A percentile compares a stretch with the other conserved stretches of the same genome.
Conservation (phyloP, 768 basidiomycete genomes). For the Amanita phalloides region DNA sequence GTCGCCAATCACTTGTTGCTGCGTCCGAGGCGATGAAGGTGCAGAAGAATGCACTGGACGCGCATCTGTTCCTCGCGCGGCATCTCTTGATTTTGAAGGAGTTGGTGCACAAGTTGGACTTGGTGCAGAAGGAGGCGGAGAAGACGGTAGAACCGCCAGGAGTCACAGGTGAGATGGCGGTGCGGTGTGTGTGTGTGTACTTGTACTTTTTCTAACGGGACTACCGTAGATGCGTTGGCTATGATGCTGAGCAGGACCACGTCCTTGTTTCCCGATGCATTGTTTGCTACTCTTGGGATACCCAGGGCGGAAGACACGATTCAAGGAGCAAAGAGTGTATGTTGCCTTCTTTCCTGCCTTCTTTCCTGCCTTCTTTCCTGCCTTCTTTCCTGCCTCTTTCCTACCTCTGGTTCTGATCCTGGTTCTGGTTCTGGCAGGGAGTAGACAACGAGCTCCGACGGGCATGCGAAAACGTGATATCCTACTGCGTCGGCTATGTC, state of each 20-base stretch:
- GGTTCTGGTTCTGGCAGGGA: not conserved
- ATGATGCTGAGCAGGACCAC: conserved; percentile 53
- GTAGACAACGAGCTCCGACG: conserved; percentile 69
- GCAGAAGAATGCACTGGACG: conserved; percentile 48
- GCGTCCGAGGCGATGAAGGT: conserved; percentile 57
- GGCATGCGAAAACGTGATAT: conserved; percentile 80
- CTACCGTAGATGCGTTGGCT: conserved; percentile 38
- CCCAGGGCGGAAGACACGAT: conserved; percentile 50
- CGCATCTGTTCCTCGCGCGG: conserved; percentile 78
- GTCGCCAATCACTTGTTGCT: conserved; percentile 67
- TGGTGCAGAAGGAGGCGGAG: conserved; percentile 39
- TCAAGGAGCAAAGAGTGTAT: conserved; percentile 63
- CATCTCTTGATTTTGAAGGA: conserved; percentile 91
- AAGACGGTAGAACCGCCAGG: conserved; percentile 17
- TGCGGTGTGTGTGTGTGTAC: not conserved
- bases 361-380: not conserved
- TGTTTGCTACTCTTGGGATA: conserved; percentile 65
- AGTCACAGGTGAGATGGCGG: conserved; percentile 39
- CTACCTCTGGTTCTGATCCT: not conserved
- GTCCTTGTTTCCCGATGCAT: conserved; percentile 49
- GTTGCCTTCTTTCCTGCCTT: conserved; percentile 7
- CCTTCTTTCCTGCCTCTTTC: not conserved
- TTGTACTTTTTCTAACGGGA: not conserved
- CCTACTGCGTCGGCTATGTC: conserved; percentile 43
- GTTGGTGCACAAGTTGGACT: conserved; percentile 65